These are phyloP conservation scores for Neurospora terricola DNA, from an alignment of 495 filamentous ascomycete species.

Conservation along the genomic window DNA sequence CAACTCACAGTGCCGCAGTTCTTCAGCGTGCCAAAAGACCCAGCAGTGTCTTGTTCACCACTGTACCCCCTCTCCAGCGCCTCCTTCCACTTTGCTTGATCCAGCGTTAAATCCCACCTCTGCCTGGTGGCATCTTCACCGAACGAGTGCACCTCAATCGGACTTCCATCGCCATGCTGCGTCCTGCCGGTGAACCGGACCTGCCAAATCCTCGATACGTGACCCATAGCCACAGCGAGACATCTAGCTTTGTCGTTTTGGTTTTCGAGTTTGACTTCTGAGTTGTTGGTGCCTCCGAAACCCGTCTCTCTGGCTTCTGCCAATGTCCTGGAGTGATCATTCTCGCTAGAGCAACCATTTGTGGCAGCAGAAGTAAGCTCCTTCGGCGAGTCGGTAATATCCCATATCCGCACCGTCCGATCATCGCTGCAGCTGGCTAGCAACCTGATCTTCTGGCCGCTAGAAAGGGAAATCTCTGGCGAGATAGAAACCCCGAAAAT, in stretches of 20 bases:
- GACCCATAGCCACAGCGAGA: conserved; percentile 67
- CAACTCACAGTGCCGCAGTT: conserved; percentile 44
- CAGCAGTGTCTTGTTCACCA: conserved; percentile 6
- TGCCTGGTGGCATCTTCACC: conserved; percentile 71
- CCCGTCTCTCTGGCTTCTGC: conserved; percentile 37
- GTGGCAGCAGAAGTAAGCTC: neutral
- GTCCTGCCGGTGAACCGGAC: conserved; percentile 47
- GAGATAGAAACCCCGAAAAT: conserved; percentile 84
- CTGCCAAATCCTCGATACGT: conserved; percentile 83
- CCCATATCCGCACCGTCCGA: conserved; percentile 82
- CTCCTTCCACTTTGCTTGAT: conserved; percentile 4
- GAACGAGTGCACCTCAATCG: conserved; percentile 52
- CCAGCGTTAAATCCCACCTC: conserved; percentile 51
- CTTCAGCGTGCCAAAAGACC: conserved; percentile 28
- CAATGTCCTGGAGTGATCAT: neutral
- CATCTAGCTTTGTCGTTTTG: conserved; percentile 17
- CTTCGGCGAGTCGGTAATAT: conserved; percentile 42
- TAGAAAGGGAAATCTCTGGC: conserved; percentile 34
- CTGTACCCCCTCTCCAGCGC: neutral
- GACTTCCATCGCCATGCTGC: neutral
- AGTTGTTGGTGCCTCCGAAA: conserved; percentile 26
- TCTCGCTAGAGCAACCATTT: neutral
- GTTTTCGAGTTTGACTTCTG: conserved; percentile 14
- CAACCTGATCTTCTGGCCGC: conserved; percentile 38
- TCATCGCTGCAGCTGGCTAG: conserved; percentile 94